phyloP scores from a whole-genome alignment of 768 basidiomycete genomes.

The Tricholoma bakamatsutake region DNA sequence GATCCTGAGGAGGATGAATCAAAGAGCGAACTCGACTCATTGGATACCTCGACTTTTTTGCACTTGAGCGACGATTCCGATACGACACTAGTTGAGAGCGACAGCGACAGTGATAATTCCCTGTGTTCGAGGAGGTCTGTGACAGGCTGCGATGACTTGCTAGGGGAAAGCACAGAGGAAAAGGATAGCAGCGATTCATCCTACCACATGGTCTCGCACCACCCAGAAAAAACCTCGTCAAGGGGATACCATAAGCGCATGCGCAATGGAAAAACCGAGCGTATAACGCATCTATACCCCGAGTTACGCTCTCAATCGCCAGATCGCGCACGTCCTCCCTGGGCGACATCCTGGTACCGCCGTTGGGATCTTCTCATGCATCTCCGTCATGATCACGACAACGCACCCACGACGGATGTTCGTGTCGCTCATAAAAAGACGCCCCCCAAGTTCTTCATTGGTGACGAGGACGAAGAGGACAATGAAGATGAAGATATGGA shows the following conservation, averaged over 20 bases:
- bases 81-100: constrained; percentile 49
- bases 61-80: constrained; percentile 48
- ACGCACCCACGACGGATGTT: not conserved
- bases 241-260: not conserved
- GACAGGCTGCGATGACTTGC: constrained; percentile 10
- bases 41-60: constrained; percentile 28
- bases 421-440: constrained; percentile 10
- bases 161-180: constrained; percentile 3
- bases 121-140: constrained; percentile 3
- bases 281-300: constrained; percentile 6
- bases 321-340: constrained; percentile 17
- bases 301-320: constrained; percentile 4
- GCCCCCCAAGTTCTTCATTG: constrained; percentile 17
- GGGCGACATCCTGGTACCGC: constrained; percentile 46
- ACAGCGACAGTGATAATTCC: constrained; percentile 28
- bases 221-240: not conserved
- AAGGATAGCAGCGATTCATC: not conserved
- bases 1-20: constrained; percentile 15
- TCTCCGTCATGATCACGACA: constrained; percentile 26
- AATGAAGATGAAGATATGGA: constrained; percentile 15
- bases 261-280: not conserved
- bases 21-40: constrained; percentile 26
- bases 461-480: constrained; percentile 13
- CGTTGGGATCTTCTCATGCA: constrained; percentile 49
- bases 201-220: not conserved